Base-by-base conservation (phyloP, 2,329 filamentous ascomycete species). In the Nemania sp. region DNA sequence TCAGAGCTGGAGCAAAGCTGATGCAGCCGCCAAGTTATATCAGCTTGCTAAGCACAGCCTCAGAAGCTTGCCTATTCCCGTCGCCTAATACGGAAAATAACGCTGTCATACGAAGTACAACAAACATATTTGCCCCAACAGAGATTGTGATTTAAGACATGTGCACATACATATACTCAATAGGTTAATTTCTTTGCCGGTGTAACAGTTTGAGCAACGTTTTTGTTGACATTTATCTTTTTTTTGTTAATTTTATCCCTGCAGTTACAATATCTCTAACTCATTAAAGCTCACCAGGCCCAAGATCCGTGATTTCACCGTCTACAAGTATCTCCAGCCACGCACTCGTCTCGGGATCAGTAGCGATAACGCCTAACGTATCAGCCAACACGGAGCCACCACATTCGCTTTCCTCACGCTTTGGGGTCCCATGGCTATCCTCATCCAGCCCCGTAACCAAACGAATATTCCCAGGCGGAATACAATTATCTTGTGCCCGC, bases 401-500 rank as follows among this genome's bases (percentile, higher is more conserved):
- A 44, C 64, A 65, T 40, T 66, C 61, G 15, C 61, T 54, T 31
- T 49, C 57, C 15, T 49, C 46, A 2, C 46, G 11, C 19, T 59
- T 44, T 24, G 19, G 43, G 5, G 23, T 14, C 36, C 49, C 48
- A 15, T 36, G 33, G 62, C 55, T 28, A 71, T 63, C 44, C 69
- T 66, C 15, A 75, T 52, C 26, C 72, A 15, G n/a, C n/a, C n/a
- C n/a, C n/a, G n/a, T n/a, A n/a, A n/a, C 22, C 43, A 52, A n/a
- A 23, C 44, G 43, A 15, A 58, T 73, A 1, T 69, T 59, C 3
- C 67, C 66, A 1, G 73, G 70, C 24, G 64, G 64, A 28, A 69
- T 70, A 65, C 81, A 82, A 63, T 80, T 81, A 62, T 80, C 74
- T 67, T 82, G 74, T 22, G 76, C 72, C 39, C 81, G 72, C 7